Percentiles rank a stretch among this genome's conserved stretches.
These are phyloP conservation scores for Globisporangium nagaii DNA, from an alignment of 352 stramenopile species.

Conservation along the genomic window DNA sequence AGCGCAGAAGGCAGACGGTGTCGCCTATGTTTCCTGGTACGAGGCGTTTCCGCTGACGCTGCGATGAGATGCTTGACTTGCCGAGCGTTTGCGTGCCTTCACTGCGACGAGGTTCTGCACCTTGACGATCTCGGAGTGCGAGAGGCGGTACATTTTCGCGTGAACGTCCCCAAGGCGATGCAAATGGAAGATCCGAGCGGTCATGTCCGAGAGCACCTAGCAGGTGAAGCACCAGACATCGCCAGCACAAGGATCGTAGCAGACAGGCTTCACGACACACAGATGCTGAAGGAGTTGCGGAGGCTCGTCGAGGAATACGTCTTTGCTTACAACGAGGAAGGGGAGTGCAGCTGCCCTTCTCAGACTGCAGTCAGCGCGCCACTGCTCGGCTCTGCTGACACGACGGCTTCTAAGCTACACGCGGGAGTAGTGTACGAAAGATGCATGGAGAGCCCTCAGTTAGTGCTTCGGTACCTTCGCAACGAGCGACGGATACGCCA, in stretches of 20 bases:
- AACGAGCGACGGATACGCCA: slow-evolving; percentile 14
- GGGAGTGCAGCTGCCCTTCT: background rate
- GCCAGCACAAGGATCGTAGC: background rate
- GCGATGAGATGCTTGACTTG: slow-evolving; percentile 45
- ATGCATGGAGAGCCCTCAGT: slow-evolving; percentile 3
- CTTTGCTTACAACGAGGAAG: slow-evolving; percentile 8
- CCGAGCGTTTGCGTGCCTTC: slow-evolving; percentile 29
- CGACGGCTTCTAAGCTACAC: background rate
- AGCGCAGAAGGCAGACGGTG: slow-evolving; percentile 10
- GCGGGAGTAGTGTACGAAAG: background rate
- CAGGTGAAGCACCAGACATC: background rate
- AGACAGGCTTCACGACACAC: slow-evolving; percentile 3
- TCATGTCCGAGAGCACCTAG: background rate
- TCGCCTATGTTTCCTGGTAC: slow-evolving; percentile 27
- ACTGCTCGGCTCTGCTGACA: background rate
- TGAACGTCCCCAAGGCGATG: slow-evolving; percentile 17
- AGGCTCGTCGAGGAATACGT: slow-evolving; percentile 23
- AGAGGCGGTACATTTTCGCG: slow-evolving; percentile 39
- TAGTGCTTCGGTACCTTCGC: slow-evolving; percentile 24
- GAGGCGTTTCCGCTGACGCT: slow-evolving; percentile 1
- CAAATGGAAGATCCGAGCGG: background rate
- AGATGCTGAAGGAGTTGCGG: slow-evolving; percentile 18
- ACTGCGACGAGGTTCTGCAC: slow-evolving; percentile 47
- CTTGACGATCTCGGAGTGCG: slow-evolving; percentile 59
- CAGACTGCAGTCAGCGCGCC: background rate